A percentile compares a stretch with the other conserved stretches of the same genome.
These are phyloP conservation scores for Moesziomyces globuligerus DNA, from an alignment of 1,284 basidiomycete species.

Conservation along the genomic window DNA sequence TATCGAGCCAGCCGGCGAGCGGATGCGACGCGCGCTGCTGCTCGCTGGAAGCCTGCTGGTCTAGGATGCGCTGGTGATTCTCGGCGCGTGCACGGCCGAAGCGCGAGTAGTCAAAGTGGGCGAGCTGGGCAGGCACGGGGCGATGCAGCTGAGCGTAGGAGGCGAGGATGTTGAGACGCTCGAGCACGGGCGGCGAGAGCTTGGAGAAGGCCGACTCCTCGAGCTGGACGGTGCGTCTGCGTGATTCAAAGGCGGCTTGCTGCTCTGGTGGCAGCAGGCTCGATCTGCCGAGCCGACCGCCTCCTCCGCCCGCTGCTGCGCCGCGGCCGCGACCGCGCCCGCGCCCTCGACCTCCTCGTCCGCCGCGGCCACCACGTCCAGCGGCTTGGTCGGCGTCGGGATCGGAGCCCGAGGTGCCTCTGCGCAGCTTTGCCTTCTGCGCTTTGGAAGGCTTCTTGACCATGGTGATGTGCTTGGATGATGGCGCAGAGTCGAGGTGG, in stretches of 20 bases:
- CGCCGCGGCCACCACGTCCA: conserved; percentile 10
- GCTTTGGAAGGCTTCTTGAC: conserved; percentile 50
- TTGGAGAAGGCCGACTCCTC: conserved; percentile 56
- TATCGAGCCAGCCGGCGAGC: conserved; percentile 27
- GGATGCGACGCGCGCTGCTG: conserved; percentile 20
- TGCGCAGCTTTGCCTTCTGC: conserved; percentile 40
- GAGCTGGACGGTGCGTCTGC: conserved; percentile 35
- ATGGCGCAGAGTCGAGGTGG: neutral
- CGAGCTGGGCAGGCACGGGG: conserved; percentile 29
- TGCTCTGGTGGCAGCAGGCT: conserved; percentile 35
- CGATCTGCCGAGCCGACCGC: conserved; percentile 24
- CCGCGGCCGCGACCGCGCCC: conserved; percentile 24
- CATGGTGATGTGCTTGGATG: conserved; percentile 12
- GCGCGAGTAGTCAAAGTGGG: conserved; percentile 38
- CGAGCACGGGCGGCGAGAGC: conserved; percentile 46
- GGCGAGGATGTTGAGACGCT: conserved; percentile 50
- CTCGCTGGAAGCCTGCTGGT: conserved; percentile 12
- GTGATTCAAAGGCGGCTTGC: conserved; percentile 35
- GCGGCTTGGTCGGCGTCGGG: conserved; percentile 5
- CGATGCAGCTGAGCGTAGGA: conserved; percentile 40
- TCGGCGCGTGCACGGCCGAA: conserved; percentile 40
- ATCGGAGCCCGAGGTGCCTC: conserved; percentile 14
- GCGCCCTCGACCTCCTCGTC: conserved; percentile 10
- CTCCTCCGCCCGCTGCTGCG: conserved; percentile 2
- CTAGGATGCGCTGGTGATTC: conserved; percentile 21